Evolutionary conservation across 345 rosid genomes (phyloP).

Genomic region (Populus alba): DNA sequence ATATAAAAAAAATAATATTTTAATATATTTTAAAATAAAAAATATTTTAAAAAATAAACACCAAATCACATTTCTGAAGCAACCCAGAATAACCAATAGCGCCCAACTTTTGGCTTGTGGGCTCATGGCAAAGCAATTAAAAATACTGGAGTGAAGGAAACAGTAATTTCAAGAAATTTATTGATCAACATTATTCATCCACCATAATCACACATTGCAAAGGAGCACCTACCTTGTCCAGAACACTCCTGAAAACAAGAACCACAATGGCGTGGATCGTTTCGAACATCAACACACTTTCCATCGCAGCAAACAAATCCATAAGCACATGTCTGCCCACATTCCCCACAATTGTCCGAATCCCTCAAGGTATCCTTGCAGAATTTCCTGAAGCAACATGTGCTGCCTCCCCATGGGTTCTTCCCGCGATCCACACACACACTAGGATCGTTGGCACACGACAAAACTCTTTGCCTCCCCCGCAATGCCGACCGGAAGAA

Average conservation of each 20-base stretch:
- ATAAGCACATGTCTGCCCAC: slow-evolving; percentile 26
- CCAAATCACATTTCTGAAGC: no score
- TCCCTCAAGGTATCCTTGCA: slow-evolving; percentile 33
- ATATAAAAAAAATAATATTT: no score
- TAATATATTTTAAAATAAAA: no score
- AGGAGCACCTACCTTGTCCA: slow-evolving; percentile 19
- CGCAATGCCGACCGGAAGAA: slow-evolving; percentile 15
- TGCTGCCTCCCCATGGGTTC: slow-evolving; percentile 39
- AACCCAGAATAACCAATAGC: no score
- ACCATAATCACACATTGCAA: slow-evolving; percentile 34
- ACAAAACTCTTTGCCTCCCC: slow-evolving; percentile 23
- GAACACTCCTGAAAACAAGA: slow-evolving; percentile 31
- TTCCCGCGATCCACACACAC: slow-evolving; percentile 32
- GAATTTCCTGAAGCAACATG: slow-evolving; percentile 26
- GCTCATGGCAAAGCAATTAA: no score
- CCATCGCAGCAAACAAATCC: slow-evolving; percentile 36
- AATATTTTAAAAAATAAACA: no score
- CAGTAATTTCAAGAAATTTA: neutral
- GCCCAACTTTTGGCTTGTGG: no score
- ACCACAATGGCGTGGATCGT: slow-evolving; percentile 30
- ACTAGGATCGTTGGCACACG: slow-evolving; percentile 26
- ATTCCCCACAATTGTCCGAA: slow-evolving; percentile 29
- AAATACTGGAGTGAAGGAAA: neutral
- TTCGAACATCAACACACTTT: slow-evolving; percentile 27
- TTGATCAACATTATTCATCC: neutral